A percentile compares a stretch with the other conserved stretches of the same genome.
These are phyloP conservation scores for Globisporangium solare DNA, from an alignment of 352 stramenopile genomes.

Conservation along the genomic window DNA sequence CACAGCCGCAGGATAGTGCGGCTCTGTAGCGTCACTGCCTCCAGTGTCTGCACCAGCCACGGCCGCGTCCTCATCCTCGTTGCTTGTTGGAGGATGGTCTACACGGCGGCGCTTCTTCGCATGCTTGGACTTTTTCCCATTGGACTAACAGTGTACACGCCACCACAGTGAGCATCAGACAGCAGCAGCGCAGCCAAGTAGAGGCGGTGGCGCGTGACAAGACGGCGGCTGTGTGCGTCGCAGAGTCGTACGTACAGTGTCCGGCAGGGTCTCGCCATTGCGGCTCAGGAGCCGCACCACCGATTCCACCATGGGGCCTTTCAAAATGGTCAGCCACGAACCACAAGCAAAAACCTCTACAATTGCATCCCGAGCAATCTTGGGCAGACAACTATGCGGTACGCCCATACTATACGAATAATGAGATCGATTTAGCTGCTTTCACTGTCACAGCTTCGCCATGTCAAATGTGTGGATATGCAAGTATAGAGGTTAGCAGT, in stretches of 20 bases:
- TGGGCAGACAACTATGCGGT: too few relatives aligned
- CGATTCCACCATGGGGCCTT: conserved; percentile 17
- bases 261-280: conserved; percentile 25
- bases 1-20: conserved; percentile 20
- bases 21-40: neutral
- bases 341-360: neutral
- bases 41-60: neutral
- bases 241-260: conserved; percentile 4
- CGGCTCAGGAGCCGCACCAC: conserved; percentile 30
- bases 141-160: neutral
- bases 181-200: neutral
- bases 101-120: conserved; percentile 20
- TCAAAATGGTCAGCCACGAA: neutral
- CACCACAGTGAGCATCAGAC: too few relatives aligned
- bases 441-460: too few relatives aligned
- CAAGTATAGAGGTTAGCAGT: too few relatives aligned
- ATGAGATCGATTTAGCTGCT: too few relatives aligned
- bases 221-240: neutral
- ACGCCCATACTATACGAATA: too few relatives aligned
- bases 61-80: neutral
- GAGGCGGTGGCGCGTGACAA: neutral
- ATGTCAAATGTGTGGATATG: too few relatives aligned
- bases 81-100: conserved; percentile 3
- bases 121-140: conserved; percentile 16
- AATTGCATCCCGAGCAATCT: neutral